Evolutionary conservation across 2,329 filamentous ascomycete genomes (phyloP).

Genomic region (Stachybotrys echinatus): DNA sequence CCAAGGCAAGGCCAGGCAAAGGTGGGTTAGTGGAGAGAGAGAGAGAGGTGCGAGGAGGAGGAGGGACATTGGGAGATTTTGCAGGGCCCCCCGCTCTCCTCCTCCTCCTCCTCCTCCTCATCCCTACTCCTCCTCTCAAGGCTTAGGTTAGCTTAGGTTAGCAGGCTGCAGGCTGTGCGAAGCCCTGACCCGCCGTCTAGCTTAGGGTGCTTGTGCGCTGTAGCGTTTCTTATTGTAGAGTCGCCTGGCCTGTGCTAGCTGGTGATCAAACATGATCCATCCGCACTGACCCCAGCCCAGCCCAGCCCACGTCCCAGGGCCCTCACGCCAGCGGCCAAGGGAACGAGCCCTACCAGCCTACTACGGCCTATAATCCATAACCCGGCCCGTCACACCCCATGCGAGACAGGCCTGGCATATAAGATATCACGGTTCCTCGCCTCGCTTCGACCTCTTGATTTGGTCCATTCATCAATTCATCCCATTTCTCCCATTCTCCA

Average conservation of each 20-base stretch:
- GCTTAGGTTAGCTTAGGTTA: not conserved
- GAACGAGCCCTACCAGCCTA: not conserved
- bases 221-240: not conserved
- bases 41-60: too few relatives aligned
- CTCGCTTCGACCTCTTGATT: not conserved
- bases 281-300: not conserved
- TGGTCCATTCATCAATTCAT: not conserved
- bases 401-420: not conserved
- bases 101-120: too few relatives aligned
- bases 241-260: not conserved
- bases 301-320: too few relatives aligned
- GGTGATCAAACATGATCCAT: not conserved
- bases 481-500: not conserved
- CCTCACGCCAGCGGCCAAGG: not conserved
- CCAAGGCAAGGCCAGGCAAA: too few relatives aligned
- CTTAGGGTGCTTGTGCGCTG: not conserved
- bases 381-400: not conserved
- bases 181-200: not conserved
- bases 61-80: too few relatives aligned
- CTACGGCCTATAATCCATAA: not conserved
- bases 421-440: not conserved
- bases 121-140: too few relatives aligned
- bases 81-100: too few relatives aligned
- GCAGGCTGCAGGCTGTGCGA: not conserved
- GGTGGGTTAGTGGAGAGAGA: too few relatives aligned